These are phyloP conservation scores for Erodium texanum DNA, from an alignment of 441 rosid species.

Conservation along the genomic window DNA sequence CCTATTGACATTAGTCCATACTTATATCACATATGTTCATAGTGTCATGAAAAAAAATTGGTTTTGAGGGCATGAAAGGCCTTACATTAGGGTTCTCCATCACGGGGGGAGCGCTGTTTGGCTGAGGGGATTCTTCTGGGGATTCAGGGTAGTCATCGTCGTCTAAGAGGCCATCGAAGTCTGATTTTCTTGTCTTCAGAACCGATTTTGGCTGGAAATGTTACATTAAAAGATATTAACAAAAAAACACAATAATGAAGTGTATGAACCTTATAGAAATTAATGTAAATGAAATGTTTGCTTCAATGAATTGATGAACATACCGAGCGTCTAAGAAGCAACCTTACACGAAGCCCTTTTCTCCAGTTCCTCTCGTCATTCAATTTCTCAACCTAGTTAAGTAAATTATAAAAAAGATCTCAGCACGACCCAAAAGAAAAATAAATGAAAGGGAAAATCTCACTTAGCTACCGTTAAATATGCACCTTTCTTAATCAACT, in stretches of 20 bases:
- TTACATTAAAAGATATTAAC: too few relatives aligned
- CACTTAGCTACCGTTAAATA: too few relatives aligned
- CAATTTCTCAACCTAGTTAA: constrained; percentile 59
- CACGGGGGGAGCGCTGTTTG: constrained; percentile 32
- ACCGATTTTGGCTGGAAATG: constrained; percentile 96
- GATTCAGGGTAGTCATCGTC: constrained; percentile 45
- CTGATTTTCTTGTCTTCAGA: constrained; percentile 56
- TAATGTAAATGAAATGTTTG: neutral
- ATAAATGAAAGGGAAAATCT: too few relatives aligned
- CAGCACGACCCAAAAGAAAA: too few relatives aligned
- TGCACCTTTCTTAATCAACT: too few relatives aligned
- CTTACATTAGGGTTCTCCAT: constrained; percentile 45
- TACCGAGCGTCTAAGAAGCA: constrained; percentile 85
- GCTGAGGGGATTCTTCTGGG: constrained; percentile 37
- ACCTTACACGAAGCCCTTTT: constrained; percentile 88
- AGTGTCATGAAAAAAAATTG: too few relatives aligned
- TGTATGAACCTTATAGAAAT: too few relatives aligned
- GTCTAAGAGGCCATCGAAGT: constrained; percentile 52
- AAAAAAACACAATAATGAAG: too few relatives aligned
- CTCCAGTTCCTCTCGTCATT: constrained; percentile 93
- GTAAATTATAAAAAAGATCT: neutral
- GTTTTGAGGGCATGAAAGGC: too few relatives aligned
- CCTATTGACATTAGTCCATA: too few relatives aligned
- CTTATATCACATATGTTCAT: too few relatives aligned
- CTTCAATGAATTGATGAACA: too few relatives aligned